Evolutionary conservation across 257 asterid genomes (phyloP).

Genomic region (Salvia rosmarinus): DNA sequence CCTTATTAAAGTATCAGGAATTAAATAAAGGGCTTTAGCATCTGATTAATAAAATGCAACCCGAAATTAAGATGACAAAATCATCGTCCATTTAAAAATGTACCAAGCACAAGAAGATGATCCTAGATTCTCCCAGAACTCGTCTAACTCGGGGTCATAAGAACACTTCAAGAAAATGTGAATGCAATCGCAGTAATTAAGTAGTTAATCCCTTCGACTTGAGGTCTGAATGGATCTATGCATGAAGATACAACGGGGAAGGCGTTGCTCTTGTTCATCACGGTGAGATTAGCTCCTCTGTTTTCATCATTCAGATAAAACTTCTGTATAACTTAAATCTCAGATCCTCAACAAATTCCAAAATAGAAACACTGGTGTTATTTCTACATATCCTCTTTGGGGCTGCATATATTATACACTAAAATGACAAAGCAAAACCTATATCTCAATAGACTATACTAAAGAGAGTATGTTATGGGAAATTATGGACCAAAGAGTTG

Average conservation of each 20-base stretch:
- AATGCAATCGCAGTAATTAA: neutral
- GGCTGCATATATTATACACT: neutral
- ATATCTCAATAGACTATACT: neutral
- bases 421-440: neutral
- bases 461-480: neutral
- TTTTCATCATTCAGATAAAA: neutral
- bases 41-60: neutral
- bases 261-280: neutral
- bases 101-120: conserved; percentile 2
- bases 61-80: neutral
- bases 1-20: neutral
- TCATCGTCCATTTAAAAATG: neutral
- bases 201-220: too few relatives aligned
- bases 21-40: neutral
- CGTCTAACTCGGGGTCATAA: neutral
- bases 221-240: neutral
- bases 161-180: too few relatives aligned
- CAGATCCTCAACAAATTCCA: neutral
- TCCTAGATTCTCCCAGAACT: neutral
- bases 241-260: too few relatives aligned
- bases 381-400: neutral
- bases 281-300: neutral
- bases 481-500: neutral
- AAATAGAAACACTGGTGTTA: neutral
- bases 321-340: neutral